These are phyloP conservation scores for Candida chilensis DNA, from an alignment of 805 yeast genomes.

Conservation along the genomic window DNA sequence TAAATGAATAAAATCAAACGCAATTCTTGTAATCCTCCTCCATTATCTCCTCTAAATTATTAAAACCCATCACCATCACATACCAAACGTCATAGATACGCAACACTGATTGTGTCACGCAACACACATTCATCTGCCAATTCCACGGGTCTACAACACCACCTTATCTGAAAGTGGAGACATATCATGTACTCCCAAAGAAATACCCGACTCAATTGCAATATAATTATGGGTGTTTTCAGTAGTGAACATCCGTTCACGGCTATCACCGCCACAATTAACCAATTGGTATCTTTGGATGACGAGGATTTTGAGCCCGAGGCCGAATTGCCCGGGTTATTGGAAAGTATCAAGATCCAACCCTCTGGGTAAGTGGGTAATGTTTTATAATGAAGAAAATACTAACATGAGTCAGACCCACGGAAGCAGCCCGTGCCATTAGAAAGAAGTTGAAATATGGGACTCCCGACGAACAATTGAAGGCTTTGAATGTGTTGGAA, in stretches of 20 bases:
- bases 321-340: conserved; percentile 18
- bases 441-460: conserved; percentile 89
- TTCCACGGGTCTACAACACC: too few species aligned
- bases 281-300: conserved; percentile 27
- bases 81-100: too few species aligned
- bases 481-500: conserved; percentile 43
- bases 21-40: too few species aligned
- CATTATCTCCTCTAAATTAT: too few species aligned
- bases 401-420: conserved; percentile 12
- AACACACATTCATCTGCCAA: too few species aligned
- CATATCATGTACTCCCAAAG: too few species aligned
- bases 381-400: neutral
- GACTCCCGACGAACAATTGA: conserved; percentile 46
- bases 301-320: conserved; percentile 16
- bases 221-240: conserved; percentile 53
- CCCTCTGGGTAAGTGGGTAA: neutral
- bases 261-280: conserved; percentile 57
- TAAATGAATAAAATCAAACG: too few species aligned
- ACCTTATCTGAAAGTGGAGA: too few species aligned
- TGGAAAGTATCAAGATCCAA: conserved; percentile 15
- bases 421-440: conserved; percentile 86
- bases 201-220: too few species aligned
- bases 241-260: conserved; percentile 54
- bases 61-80: too few species aligned
- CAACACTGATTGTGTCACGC: too few species aligned